Base-by-base conservation (phyloP, 495 filamentous ascomycete species). In the Penicillium chermesinum region DNA sequence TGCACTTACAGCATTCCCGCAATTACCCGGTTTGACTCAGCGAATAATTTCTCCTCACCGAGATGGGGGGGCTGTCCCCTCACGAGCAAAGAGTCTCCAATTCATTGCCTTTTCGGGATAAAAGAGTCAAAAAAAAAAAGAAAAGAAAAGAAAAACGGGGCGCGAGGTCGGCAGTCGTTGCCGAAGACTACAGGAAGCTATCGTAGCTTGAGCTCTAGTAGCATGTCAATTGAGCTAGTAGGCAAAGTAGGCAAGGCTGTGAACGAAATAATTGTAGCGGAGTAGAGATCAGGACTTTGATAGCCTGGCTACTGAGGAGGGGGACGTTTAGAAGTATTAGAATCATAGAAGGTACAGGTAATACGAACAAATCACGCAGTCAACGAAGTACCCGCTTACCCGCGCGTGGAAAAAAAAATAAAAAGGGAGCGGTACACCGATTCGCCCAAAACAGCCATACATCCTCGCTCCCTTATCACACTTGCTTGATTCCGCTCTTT, bases 391-490 rank as follows among this genome's bases (percentile, higher is more conserved):
- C n/a, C n/a, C n/a, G n/a, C n/a, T n/a, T 38, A 30, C 13, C 36
- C 35, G n/a, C 4, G 9, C 12, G 2, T 41, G 10, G 10, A 17
- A 42, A 9, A 25, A 42, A 42, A 40, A 42, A 22, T 3, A 16
- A 7, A n/a, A 12, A 19, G 14, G 25, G 9, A 18, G 47, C 44
- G 52, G 39, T 54, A 71, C 69, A 72, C 69, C 69, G 69, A 65
- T 66, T 65, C 66, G 61, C 69, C 67, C 59, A 64, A 72, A 71
- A 60, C 58, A 72, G 69, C 57, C 61, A 47, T 53, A 48, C 46
- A 42, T 38, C 38, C 48, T 38, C 42, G 39, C 38, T 35, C 38
- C 47, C 50, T 59, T 59, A 55, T 54, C 50, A 52, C 42, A 57
- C 41, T 55, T 65, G n/a, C 62, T 64, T 54, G 41, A 33, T 56